A percentile compares a stretch with the other conserved stretches of the same genome.
Evolutionary conservation across 176 grass and related monocot genomes (phyloP).

Genomic region (Leersia perrieri): DNA sequence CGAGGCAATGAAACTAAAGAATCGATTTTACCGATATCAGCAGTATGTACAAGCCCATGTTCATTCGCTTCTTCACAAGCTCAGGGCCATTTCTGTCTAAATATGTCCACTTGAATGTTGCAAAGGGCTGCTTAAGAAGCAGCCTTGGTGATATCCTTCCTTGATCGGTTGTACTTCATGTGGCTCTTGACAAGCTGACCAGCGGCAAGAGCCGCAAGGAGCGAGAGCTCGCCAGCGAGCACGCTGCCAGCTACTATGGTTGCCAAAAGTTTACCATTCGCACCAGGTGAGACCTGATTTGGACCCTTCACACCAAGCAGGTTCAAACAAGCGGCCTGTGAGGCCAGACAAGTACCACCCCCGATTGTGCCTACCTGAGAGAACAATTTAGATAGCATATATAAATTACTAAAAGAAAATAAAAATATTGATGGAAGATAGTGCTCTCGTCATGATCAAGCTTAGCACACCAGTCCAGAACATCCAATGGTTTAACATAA

Average conservation of each 20-base stretch:
- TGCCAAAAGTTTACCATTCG: constrained; percentile 61
- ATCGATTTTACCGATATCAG: neutral
- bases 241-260: constrained; percentile 70
- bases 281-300: constrained; percentile 45
- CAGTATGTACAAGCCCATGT: constrained; percentile 23
- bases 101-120: neutral
- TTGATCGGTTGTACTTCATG: constrained; percentile 86
- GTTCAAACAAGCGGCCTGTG: constrained; percentile 71
- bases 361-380: constrained; percentile 78
- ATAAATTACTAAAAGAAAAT: neutral
- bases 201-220: constrained; percentile 62
- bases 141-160: constrained; percentile 47
- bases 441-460: neutral
- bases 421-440: neutral
- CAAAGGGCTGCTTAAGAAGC: constrained; percentile 22
- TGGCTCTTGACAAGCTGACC: constrained; percentile 81
- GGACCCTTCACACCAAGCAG: constrained; percentile 71
- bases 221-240: constrained; percentile 77
- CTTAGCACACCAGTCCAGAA: no score
- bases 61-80: neutral
- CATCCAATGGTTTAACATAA: no score
- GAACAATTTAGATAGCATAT: neutral
- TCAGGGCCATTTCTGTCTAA: neutral
- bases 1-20: neutral
- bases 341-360: constrained; percentile 68